phyloP scores from a whole-genome alignment of 2,329 filamentous ascomycete species.

The Colletotrichum sp. region DNA sequence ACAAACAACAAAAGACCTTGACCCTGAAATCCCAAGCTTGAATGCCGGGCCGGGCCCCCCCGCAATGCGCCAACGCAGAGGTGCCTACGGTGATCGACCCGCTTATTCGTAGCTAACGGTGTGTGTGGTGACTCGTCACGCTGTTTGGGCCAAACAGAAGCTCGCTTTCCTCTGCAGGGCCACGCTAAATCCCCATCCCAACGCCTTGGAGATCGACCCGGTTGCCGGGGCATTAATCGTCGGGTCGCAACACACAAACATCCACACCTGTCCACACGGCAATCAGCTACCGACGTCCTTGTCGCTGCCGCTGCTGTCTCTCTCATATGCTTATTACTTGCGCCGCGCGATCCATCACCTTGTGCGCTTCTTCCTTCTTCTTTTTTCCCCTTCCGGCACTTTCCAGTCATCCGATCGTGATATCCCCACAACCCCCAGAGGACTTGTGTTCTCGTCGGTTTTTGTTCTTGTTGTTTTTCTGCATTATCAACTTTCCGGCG shows the following conservation, averaged over 20 bases:
- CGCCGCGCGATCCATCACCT: not conserved
- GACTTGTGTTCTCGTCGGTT: conserved; percentile 16
- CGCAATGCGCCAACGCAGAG: not conserved
- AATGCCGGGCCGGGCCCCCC: conserved; percentile 2
- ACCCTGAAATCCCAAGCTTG: conserved; percentile 1
- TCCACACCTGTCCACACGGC: not conserved
- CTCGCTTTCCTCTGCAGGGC: not conserved
- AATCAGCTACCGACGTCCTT: not conserved
- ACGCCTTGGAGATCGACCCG: conserved; percentile 14
- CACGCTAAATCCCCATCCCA: conserved; percentile 16
- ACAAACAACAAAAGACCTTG: not conserved
- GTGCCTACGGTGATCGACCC: not conserved
- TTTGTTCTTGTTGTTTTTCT: not conserved
- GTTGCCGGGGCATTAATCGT: conserved; percentile 28
- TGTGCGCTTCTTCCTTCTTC: not conserved
- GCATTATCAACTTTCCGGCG: conserved; percentile 8
- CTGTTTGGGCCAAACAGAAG: not conserved
- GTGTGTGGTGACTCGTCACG: not conserved
- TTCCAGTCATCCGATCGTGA: not conserved
- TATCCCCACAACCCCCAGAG: conserved; percentile 5
- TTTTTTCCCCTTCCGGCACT: not conserved
- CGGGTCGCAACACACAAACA: conserved; percentile 19
- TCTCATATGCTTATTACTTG: conserved; percentile 8
- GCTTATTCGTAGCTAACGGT: not conserved
- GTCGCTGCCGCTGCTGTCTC: not conserved